Conservation (phyloP, 192 early-diverging fungal species). For the Oehlia diaphana region DNA sequence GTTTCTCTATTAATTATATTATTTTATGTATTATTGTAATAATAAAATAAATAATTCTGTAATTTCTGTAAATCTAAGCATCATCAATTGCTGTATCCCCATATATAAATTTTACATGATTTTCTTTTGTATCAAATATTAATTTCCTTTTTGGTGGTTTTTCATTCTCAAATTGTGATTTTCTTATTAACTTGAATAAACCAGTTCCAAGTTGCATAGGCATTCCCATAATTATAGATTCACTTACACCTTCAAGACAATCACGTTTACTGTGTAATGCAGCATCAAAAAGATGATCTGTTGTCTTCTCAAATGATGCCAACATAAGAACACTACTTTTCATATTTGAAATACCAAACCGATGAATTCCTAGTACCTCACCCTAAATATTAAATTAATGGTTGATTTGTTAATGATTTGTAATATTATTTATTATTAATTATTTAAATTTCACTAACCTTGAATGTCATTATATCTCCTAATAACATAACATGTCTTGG, state of each 20-base stretch:
- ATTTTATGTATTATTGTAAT: no score
- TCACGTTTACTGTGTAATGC: slow-evolving; percentile 94
- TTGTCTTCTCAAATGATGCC: slow-evolving; percentile 99
- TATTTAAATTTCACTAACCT: slow-evolving; percentile 48
- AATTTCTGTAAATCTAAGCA: no score
- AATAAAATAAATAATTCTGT: no score
- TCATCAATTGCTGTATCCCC: neutral
- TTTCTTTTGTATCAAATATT: slow-evolving; percentile 62
- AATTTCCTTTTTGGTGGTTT: slow-evolving; percentile 56
- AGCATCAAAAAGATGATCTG: slow-evolving; percentile 98
- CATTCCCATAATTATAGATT: slow-evolving; percentile 99
- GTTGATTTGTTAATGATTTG: neutral
- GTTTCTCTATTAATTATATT: no score
- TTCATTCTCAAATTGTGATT: slow-evolving; percentile 55
- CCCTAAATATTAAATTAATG: slow-evolving; percentile 54
- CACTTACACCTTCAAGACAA: slow-evolving; percentile 92
- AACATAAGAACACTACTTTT: slow-evolving; percentile 99
- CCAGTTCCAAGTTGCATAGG: slow-evolving; percentile 98
- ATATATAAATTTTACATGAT: slow-evolving; percentile 29
- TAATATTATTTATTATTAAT: neutral
- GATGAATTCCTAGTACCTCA: slow-evolving; percentile 96
- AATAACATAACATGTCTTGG: slow-evolving; percentile 94
- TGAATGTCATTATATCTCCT: slow-evolving; percentile 97
- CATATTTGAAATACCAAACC: slow-evolving; percentile 99
- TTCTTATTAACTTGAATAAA: slow-evolving; percentile 87